Base-by-base conservation (phyloP, 768 basidiomycete species). In the Tricholoma matsutake region DNA sequence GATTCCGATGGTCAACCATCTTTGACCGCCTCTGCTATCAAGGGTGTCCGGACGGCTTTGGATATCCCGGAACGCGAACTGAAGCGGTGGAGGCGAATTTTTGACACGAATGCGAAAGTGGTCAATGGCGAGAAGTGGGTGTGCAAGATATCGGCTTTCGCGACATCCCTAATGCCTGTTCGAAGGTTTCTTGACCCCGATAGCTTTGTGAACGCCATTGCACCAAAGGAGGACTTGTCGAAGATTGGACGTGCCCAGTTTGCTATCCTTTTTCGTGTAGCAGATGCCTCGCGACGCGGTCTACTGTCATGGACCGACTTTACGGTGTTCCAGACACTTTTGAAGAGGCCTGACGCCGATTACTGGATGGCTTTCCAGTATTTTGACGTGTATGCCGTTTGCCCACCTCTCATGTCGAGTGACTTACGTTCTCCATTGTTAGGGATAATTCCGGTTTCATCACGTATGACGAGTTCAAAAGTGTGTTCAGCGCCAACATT, bases 321-420 rank as follows among this genome's bases (percentile, higher is more conserved):
- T 67, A 88, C 87, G 6, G 89, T 96, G 63, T 99, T 99, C 71
- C 91, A 98, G 79, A 96, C 94, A 16, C 78, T 92, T 64, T 77
- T 96, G 68, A 94, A 98, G 79, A 83, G 92, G 64, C 93, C 96
- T 18, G 96, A 98, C 74, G 96, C 96, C 31, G 95, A 98, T 73
- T 96, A 96, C 74, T 93, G 91, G 83, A 95, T 96, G 75, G 94
- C 95, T 18, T 96, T 96, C 80, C 89, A 92, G 72, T 96, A 92
- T 71, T 97, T 96, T 73, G 95, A 97, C 73, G 90, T 89, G 94
- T 95, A 76, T 71, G 91, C 49, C 47, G 61, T 41, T 28, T 22
- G 39, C 47, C 49, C n/a, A 32, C 18, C n/a, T 29, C 9, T 55
- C 29, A 35, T 54, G 43, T 60, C 32, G 9, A 65, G 39, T 55